Conservation (phyloP, 2,329 filamentous ascomycete genomes). For the Penicillium sclerotiorum region DNA sequence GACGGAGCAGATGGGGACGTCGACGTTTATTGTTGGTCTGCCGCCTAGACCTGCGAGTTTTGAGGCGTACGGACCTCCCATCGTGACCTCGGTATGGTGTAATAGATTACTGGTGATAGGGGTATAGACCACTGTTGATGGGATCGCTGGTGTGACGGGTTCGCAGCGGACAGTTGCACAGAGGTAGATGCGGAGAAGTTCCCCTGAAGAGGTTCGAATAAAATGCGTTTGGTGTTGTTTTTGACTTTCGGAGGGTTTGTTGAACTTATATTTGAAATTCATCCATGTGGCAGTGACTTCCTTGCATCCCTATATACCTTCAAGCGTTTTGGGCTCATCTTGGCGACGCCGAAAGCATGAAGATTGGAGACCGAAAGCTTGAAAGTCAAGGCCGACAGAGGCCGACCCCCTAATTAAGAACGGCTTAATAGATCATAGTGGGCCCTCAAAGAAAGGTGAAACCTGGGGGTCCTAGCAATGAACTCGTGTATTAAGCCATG, state of each 20-base stretch:
- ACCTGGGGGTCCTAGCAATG: not conserved
- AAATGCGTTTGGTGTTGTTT: not conserved
- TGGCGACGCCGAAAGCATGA: not conserved
- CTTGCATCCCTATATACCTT: not conserved
- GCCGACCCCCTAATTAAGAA: not conserved
- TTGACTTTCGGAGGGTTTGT: not conserved
- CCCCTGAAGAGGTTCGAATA: not conserved
- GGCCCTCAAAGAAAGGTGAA: not conserved
- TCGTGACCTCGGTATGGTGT: not conserved
- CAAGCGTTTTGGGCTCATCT: not conserved
- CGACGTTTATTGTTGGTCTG: constrained; percentile 32
- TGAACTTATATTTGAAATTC: not conserved
- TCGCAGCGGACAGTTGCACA: no score
- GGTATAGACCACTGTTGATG: not conserved
- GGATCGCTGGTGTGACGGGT: not conserved
- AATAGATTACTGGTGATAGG: not conserved
- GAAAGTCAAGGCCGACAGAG: not conserved
- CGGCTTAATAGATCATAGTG: not conserved
- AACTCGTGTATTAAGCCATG: not conserved
- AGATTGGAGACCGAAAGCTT: no score
- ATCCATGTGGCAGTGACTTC: not conserved
- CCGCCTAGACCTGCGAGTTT: not conserved
- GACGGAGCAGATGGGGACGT: constrained; percentile 66
- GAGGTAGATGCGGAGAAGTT: not conserved
- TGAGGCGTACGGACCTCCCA: constrained; percentile 3